Conservation (phyloP, 306 rosid genomes). For the Phaseolus lunatus region DNA sequence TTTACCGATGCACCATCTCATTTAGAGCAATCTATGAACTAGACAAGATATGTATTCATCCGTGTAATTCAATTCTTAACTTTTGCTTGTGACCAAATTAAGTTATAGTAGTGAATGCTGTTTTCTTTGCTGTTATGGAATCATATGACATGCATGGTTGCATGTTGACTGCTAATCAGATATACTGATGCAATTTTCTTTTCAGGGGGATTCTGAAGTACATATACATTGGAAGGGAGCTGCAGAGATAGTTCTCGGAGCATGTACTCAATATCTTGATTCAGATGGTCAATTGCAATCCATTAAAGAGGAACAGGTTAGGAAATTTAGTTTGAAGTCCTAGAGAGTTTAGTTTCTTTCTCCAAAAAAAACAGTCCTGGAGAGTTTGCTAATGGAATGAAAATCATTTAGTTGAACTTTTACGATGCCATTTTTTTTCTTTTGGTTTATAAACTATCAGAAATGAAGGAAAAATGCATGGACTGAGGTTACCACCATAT, state of each 20-base stretch:
- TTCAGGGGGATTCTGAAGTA: slow-evolving; percentile 71
- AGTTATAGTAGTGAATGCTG: slow-evolving; percentile 7
- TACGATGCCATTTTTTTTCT: slow-evolving; percentile 26
- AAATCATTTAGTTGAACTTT: slow-evolving; percentile 35
- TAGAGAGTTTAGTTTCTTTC: slow-evolving; percentile 36
- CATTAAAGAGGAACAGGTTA: slow-evolving; percentile 72
- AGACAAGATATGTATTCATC: slow-evolving; percentile 21
- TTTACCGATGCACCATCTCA: slow-evolving; percentile 37
- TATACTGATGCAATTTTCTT: slow-evolving; percentile 38
- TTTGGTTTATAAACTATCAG: slow-evolving; percentile 33
- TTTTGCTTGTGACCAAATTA: slow-evolving; percentile 36
- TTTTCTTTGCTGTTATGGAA: slow-evolving; percentile 20
- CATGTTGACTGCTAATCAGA: slow-evolving; percentile 19
- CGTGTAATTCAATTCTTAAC: slow-evolving; percentile 24
- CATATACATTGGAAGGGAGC: slow-evolving; percentile 99
- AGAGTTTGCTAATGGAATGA: slow-evolving; percentile 42
- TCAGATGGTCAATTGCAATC: slow-evolving; percentile 68
- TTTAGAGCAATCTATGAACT: slow-evolving; percentile 34
- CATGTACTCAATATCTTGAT: slow-evolving; percentile 77
- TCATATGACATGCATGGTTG: slow-evolving; percentile 35
- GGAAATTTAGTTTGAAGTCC: slow-evolving; percentile 43
- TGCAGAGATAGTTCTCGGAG: slow-evolving; percentile 81
- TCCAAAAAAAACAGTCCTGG: neutral
- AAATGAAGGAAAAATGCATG: slow-evolving; percentile 30
- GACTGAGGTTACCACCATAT: slow-evolving; percentile 30